Base-by-base conservation (phyloP, 2,329 filamentous ascomycete genomes). In the Cladosporium sp. region DNA sequence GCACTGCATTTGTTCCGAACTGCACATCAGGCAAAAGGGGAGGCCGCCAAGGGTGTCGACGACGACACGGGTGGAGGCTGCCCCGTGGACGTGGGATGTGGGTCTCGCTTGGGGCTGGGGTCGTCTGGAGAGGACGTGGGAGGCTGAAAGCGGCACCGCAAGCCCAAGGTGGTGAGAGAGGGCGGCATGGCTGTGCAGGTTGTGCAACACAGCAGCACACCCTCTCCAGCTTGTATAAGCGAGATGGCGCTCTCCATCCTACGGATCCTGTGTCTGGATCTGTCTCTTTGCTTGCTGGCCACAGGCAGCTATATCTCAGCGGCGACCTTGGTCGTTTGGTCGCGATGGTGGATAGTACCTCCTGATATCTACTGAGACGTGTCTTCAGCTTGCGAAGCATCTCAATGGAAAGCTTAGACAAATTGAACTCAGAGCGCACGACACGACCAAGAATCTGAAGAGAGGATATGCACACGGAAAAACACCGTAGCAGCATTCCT, bases 21-120 rank as follows among this genome's bases (percentile, higher is more conserved):
- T 13, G 19, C 40, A 47, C 32, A 47, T 24, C 52, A 44, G 40
- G 40, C 52, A 55, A 55, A 55, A 55, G 52, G 52, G 35, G 52
- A 47, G 40, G 40, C 32, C 52, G 40, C 40, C 52, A 45, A 55
- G 40, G 51, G 40, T n/a, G n/a, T 36, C n/a, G 25, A 19, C 52
- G 52, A 55, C 39, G 39, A 45, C 39, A 54, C 28, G 37, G 52
- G 47, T 36, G 47, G 47, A 50, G 47, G 36, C 47, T 8, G 20
- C 34, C 20, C 47, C 28, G 47, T 50, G 19, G 20, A 37, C 47
- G 47, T 50, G 47, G 34, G 50, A 40, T 53, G 49, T 53, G 48
- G 34, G 34, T 37, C 36, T n/a, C 25, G 20, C 42, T 17, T 20
- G 22, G 34, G 32, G 48, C 48, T 40, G 48, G 48, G 48, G 48